These are phyloP conservation scores for Atkinsonella texensis DNA, from an alignment of 2,329 filamentous ascomycete species.

Conservation along the genomic window DNA sequence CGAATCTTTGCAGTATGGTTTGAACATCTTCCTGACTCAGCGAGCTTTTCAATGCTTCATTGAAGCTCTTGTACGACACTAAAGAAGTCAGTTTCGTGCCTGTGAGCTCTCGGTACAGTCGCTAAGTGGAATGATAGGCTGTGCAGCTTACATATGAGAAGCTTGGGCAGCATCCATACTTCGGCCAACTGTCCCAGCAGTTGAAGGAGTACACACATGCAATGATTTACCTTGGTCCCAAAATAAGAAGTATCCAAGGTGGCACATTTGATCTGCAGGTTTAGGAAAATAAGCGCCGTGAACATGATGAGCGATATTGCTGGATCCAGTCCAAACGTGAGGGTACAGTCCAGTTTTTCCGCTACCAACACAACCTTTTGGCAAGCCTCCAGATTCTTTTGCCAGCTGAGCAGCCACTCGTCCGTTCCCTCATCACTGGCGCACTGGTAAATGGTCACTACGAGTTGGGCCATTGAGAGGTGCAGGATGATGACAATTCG, in stretches of 20 bases:
- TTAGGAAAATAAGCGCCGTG: conserved; percentile 7
- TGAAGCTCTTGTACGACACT: conserved; percentile 9
- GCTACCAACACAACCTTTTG: conserved; percentile 8
- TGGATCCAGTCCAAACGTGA: conserved; percentile 4
- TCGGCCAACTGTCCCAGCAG: conserved; percentile 9
- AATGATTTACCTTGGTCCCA: conserved; percentile 1
- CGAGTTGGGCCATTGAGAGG: conserved; percentile 7
- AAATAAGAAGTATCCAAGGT: not conserved
- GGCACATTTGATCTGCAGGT: conserved; percentile 5
- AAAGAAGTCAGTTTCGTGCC: not conserved
- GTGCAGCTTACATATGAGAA: conserved; percentile 8
- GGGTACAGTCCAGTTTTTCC: conserved; percentile 6
- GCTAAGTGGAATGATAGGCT: not conserved
- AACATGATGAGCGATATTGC: conserved; percentile 8
- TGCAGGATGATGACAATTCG: conserved; percentile 9
- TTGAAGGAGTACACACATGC: conserved; percentile 5
- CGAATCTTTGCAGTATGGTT: conserved; percentile 7
- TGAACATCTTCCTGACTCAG: conserved; percentile 6
- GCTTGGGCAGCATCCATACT: conserved; percentile 8
- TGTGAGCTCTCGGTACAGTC: not conserved
- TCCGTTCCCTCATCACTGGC: not conserved
- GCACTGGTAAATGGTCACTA: conserved; percentile 7
- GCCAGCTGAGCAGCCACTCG: conserved; percentile 8
- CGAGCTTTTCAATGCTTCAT: conserved; percentile 3
- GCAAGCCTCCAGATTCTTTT: conserved; percentile 8